Evolutionary conservation across 129 eudicot species (phyloP), one percentile per base, ranked within the genome.

Genomic region (Oenanthe sinensis): DNA sequence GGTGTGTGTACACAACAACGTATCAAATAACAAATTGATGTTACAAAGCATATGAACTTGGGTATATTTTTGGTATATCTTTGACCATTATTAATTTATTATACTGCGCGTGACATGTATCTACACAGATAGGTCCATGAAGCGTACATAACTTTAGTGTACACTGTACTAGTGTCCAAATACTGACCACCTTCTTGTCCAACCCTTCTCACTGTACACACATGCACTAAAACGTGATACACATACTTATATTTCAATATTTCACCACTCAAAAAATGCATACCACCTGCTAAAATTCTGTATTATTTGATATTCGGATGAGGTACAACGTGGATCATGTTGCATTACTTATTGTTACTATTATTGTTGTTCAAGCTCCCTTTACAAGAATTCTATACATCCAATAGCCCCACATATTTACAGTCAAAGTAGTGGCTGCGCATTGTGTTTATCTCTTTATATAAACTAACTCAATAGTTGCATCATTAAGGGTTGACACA

Each of bases 331-430:
- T 20, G 30, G n/a, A 72, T 8, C 54, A 43, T 44, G 19, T n/a
- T 13, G 17, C 19, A 10, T 4, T 72, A 10, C 16, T 72, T 6
- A 72, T 72, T 40, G 26, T 44, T n/a, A 44, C 20, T 39, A 74
- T 22, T 74, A 26, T 72, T 43, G 15, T 73, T 74, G 39, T 72
- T 74, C 60, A 74, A 74, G 77, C 77, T 15, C 60, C 28, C 77
- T 13, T 33, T 22, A 45, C 40, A 74, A 74, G 77, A 74, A 50
- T 74, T 74, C 4, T 6, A 8, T 4, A 45, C 77, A 74, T 24
- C 13, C 24, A 40, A 3, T 20, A 22, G 65, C 28, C 28, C 7
- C 33, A 58, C 63, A 55, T 55, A 8, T 58, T 9, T 22, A 9
- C 65, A 52, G 63, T 55, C 63, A 55, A 55, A 55, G 28, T n/a